Conservation (phyloP, 2,329 filamentous ascomycete genomes). For the Verticillium isaacii region DNA sequence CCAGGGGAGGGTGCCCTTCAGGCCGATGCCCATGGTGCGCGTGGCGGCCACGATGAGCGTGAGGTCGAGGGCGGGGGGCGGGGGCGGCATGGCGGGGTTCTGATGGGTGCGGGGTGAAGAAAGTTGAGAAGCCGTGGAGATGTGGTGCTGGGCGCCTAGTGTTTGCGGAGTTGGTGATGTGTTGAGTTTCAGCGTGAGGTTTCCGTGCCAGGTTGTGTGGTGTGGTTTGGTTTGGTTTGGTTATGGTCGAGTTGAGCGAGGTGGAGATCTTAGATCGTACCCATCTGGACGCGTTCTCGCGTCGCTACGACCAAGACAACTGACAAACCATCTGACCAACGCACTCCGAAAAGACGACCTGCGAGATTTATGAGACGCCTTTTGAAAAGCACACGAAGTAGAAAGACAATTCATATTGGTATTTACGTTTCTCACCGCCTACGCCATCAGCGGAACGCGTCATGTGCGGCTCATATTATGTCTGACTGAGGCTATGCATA, state of each 20-base stretch:
- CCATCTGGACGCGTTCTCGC: background rate
- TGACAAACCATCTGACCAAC: background rate
- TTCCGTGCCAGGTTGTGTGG: background rate
- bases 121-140: no score
- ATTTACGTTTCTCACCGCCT: no score
- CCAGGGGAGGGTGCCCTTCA: slow-evolving; percentile 78
- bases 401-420: no score
- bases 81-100: slow-evolving; percentile 6
- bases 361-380: no score
- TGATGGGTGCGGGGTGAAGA: background rate
- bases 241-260: background rate
- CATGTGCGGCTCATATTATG: background rate
- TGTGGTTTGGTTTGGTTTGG: background rate
- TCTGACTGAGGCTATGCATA: background rate
- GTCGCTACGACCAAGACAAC: background rate
- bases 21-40: slow-evolving; percentile 84
- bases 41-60: slow-evolving; percentile 95
- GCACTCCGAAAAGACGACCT: no score
- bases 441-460: no score
- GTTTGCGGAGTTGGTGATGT: background rate
- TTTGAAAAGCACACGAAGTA: no score
- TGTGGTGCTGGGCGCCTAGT: background rate
- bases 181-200: background rate
- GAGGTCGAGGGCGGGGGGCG: slow-evolving; percentile 48
- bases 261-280: background rate